Evolutionary conservation across 1,139 yeast species (phyloP).

Genomic region (Pichia sorboxylosa): DNA sequence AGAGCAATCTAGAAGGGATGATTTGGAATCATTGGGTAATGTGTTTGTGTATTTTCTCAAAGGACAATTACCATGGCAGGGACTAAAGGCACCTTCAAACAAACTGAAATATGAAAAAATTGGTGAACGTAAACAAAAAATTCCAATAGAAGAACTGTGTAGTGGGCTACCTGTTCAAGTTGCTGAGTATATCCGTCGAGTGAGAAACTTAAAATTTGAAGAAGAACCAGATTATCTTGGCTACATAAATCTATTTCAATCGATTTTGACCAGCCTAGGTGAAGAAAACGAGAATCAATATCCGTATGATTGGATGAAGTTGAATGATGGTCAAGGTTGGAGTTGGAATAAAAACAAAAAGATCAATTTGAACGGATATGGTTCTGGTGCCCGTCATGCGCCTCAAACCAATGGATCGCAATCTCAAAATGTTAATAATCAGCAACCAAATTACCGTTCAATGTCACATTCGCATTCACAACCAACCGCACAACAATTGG

Average conservation of each 20-base stretch:
- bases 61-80: slow-evolving; percentile 52
- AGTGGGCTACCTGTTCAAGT: slow-evolving; percentile 78
- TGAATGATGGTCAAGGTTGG: slow-evolving; percentile 91
- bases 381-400: slow-evolving; percentile 28
- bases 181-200: slow-evolving; percentile 75
- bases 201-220: slow-evolving; percentile 57
- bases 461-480: slow-evolving; percentile 1
- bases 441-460: not conserved
- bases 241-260: slow-evolving; percentile 62
- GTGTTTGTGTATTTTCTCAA: slow-evolving; percentile 51
- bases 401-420: slow-evolving; percentile 7
- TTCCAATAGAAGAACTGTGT: slow-evolving; percentile 68
- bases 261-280: slow-evolving; percentile 51
- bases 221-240: slow-evolving; percentile 46
- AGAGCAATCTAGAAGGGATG: slow-evolving; percentile 55
- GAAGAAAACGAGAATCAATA: slow-evolving; percentile 35
- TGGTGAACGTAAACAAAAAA: slow-evolving; percentile 28
- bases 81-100: slow-evolving; percentile 65
- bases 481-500: too few species aligned
- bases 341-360: slow-evolving; percentile 71
- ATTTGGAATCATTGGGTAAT: slow-evolving; percentile 52
- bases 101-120: slow-evolving; percentile 74
- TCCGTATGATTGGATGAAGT: slow-evolving; percentile 88
- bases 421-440: slow-evolving; percentile 3
- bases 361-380: slow-evolving; percentile 87